phyloP scores from a whole-genome alignment of 1,284 basidiomycete species.

The Ceratobasidium sp. region DNA sequence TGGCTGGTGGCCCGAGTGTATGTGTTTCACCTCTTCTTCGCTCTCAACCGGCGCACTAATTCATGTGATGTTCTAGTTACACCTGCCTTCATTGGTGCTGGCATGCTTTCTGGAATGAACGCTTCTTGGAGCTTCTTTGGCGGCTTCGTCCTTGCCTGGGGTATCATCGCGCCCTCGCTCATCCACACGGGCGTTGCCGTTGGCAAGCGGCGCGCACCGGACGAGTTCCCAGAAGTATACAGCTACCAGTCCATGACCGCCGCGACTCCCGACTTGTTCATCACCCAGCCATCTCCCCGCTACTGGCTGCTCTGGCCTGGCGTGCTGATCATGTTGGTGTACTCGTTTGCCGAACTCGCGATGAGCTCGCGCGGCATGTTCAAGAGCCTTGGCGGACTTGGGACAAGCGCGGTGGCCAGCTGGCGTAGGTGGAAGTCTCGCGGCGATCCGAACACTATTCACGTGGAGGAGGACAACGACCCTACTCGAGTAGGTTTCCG shows the following conservation, averaged over 20 bases:
- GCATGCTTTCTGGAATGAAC: conserved; percentile 70
- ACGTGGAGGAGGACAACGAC: conserved; percentile 56
- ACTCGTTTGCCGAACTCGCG: conserved; percentile 48
- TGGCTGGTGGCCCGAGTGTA: conserved; percentile 62
- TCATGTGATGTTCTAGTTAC: conserved; percentile 55
- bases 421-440: conserved; percentile 33
- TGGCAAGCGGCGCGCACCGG: conserved; percentile 50
- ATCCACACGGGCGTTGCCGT: conserved; percentile 46
- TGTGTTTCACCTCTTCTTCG: conserved; percentile 43
- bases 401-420: conserved; percentile 54
- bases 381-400: conserved; percentile 51
- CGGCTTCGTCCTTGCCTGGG: conserved; percentile 67
- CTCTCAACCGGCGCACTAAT: conserved; percentile 5
- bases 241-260: conserved; percentile 59
- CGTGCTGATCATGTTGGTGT: conserved; percentile 56
- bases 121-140: conserved; percentile 69
- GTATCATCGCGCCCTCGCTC: conserved; percentile 53
- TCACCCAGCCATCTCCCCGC: conserved; percentile 62
- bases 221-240: conserved; percentile 57
- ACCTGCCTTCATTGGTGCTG: conserved; percentile 71
- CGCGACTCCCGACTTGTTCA: conserved; percentile 52
- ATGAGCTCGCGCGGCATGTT: conserved; percentile 46
- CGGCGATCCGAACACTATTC: conserved; percentile 42
- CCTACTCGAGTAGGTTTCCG: conserved; percentile 53
- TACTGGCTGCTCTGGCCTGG: conserved; percentile 77